A percentile compares a stretch with the other conserved stretches of the same genome.
Conservation (phyloP, 805 yeast species). For the Metschnikowia cubensis region DNA sequence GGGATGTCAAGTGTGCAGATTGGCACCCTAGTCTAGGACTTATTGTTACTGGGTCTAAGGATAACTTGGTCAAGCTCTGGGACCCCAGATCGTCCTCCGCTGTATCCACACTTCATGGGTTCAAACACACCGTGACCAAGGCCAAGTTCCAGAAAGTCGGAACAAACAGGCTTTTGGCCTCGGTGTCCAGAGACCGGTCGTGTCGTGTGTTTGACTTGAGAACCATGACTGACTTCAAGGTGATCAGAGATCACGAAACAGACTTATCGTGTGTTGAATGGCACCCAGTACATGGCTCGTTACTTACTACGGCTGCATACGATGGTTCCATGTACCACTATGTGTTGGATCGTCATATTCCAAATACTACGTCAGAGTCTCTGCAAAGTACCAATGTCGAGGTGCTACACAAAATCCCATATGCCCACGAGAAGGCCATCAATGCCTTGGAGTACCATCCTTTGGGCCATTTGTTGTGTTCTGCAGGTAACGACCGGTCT, state of each 20-base stretch:
- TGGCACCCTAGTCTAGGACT: conserved; percentile 93
- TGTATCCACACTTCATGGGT: conserved; percentile 80
- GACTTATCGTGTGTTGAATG: conserved; percentile 85
- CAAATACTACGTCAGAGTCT: conserved; percentile 25
- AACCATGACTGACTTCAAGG: conserved; percentile 70
- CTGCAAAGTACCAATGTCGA: conserved; percentile 23
- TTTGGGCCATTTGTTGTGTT: conserved; percentile 81
- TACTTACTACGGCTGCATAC: conserved; percentile 81
- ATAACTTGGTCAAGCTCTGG: conserved; percentile 90
- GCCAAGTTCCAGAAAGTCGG: conserved; percentile 84
- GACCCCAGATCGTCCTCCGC: conserved; percentile 83
- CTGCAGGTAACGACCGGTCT: conserved; percentile 92
- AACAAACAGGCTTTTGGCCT: conserved; percentile 66
- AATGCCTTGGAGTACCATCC: conserved; percentile 92
- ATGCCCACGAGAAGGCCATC: conserved; percentile 91
- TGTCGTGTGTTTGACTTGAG: conserved; percentile 85
- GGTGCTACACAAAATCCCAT: conserved; percentile 66
- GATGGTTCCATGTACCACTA: conserved; percentile 86
- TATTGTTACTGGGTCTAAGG: conserved; percentile 91
- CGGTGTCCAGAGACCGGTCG: conserved; percentile 85
- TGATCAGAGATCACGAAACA: conserved; percentile 73
- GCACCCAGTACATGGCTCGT: conserved; percentile 84
- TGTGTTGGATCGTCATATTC: conserved; percentile 50
- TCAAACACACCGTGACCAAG: conserved; percentile 89
- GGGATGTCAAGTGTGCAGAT: conserved; percentile 97